phyloP scores from a whole-genome alignment of 805 yeast genomes.

The Yamadazyma nakazawae region DNA sequence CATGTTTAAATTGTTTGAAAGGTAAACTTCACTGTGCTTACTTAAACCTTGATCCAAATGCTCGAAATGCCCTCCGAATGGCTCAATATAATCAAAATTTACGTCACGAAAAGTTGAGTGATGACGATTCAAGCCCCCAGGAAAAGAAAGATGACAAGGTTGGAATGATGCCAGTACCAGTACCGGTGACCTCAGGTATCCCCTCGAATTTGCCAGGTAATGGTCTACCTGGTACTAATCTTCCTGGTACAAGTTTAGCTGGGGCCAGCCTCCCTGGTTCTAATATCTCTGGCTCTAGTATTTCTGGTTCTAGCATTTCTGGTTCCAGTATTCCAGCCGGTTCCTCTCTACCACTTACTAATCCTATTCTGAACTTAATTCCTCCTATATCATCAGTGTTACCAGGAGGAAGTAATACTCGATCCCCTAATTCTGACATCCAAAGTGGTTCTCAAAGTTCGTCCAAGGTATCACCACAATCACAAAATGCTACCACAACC shows the following conservation, averaged over 20 bases:
- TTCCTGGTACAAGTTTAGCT: too few relatives aligned
- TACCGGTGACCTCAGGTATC: not conserved
- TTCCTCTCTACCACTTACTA: not conserved
- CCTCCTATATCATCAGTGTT: slow-evolving; percentile 7
- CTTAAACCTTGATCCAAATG: slow-evolving; percentile 45
- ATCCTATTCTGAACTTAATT: slow-evolving; percentile 6
- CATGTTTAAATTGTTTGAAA: slow-evolving; percentile 46
- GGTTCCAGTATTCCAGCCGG: not conserved
- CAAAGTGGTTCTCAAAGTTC: not conserved
- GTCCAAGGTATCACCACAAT: not conserved
- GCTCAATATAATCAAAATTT: slow-evolving; percentile 46
- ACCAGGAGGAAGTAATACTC: not conserved
- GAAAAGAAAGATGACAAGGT: slow-evolving; percentile 1
- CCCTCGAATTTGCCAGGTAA: not conserved
- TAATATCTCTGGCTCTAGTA: not conserved
- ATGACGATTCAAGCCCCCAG: slow-evolving; percentile 8
- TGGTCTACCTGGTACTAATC: not conserved
- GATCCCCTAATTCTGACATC: not conserved
- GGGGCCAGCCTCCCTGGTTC: too few relatives aligned
- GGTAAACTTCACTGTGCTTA: slow-evolving; percentile 47
- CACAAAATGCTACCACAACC: not conserved
- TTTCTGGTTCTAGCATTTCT: not conserved
- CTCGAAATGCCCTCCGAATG: slow-evolving; percentile 46
- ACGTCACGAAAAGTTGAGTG: slow-evolving; percentile 22
- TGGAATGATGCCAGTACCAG: not conserved